Conservation (phyloP, 176 grass and related monocot species). For the Bolboschoenus planiculmis region DNA sequence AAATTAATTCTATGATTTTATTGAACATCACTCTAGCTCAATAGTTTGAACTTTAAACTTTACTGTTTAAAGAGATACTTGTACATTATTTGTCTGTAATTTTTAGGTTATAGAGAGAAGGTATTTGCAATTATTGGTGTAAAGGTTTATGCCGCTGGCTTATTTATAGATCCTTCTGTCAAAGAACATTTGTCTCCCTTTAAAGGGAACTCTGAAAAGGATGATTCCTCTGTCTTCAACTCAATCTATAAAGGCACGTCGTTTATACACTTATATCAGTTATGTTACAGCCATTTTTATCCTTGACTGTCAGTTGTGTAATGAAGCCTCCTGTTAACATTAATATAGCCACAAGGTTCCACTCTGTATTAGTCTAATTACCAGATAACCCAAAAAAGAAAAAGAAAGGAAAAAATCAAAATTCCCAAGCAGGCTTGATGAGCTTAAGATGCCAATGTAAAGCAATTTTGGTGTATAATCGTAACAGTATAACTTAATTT, state of each 20-base stretch:
- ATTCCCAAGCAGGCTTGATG: background rate
- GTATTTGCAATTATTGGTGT: conserved; percentile 72
- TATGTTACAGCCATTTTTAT: background rate
- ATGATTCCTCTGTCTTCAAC: conserved; percentile 53
- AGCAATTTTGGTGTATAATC: conserved; percentile 13
- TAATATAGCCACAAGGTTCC: background rate
- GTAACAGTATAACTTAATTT: conserved; percentile 17
- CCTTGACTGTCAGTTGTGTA: background rate
- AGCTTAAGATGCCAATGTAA: background rate
- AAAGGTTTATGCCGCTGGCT: conserved; percentile 82
- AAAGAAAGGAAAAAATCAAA: background rate
- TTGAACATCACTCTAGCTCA: background rate
- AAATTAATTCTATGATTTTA: background rate
- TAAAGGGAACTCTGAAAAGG: conserved; percentile 35
- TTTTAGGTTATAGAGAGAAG: conserved; percentile 88
- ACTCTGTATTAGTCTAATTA: background rate
- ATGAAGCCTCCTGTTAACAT: background rate
- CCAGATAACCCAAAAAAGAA: background rate
- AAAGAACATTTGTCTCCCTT: conserved; percentile 33
- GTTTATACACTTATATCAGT: background rate
- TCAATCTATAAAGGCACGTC: conserved; percentile 65
- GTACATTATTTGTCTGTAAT: conserved; percentile 25
- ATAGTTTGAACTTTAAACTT: background rate
- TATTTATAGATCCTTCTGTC: conserved; percentile 52
- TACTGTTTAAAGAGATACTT: background rate